Evolutionary conservation across 768 basidiomycete genomes (phyloP).

Genomic region (Amanita pallidorosea): DNA sequence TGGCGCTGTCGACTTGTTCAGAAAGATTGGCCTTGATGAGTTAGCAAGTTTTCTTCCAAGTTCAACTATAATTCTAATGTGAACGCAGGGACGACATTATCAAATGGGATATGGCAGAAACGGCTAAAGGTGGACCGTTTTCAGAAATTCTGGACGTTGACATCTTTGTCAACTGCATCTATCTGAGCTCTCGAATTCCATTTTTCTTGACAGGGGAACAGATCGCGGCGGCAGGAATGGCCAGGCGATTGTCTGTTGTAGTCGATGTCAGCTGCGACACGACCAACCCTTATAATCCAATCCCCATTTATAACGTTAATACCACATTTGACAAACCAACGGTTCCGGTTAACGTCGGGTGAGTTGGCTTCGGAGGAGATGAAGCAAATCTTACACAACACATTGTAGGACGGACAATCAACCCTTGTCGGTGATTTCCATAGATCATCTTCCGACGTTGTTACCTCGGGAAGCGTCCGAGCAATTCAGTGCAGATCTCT

Average conservation of each 20-base stretch:
- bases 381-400: constrained; percentile 9
- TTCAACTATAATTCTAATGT: background rate
- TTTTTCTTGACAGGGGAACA: constrained; percentile 68
- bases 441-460: constrained; percentile 93
- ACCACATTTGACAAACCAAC: constrained; percentile 92
- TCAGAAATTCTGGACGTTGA: constrained; percentile 92
- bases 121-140: constrained; percentile 95
- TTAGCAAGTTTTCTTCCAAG: constrained; percentile 28
- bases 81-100: constrained; percentile 71
- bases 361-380: constrained; percentile 19
- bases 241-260: constrained; percentile 64
- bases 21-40: constrained; percentile 93
- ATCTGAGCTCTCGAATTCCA: constrained; percentile 78
- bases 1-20: constrained; percentile 91
- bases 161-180: constrained; percentile 99
- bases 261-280: constrained; percentile 99
- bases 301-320: constrained; percentile 90
- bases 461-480: constrained; percentile 95
- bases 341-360: constrained; percentile 77
- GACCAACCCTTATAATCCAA: constrained; percentile 96
- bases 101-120: constrained; percentile 98
- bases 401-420: constrained; percentile 46
- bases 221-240: constrained; percentile 59
- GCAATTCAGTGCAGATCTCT: constrained; percentile 82
- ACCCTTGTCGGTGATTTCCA: constrained; percentile 78